Conservation (phyloP, 2,329 filamentous ascomycete genomes). For the Alternaria consortialis region DNA sequence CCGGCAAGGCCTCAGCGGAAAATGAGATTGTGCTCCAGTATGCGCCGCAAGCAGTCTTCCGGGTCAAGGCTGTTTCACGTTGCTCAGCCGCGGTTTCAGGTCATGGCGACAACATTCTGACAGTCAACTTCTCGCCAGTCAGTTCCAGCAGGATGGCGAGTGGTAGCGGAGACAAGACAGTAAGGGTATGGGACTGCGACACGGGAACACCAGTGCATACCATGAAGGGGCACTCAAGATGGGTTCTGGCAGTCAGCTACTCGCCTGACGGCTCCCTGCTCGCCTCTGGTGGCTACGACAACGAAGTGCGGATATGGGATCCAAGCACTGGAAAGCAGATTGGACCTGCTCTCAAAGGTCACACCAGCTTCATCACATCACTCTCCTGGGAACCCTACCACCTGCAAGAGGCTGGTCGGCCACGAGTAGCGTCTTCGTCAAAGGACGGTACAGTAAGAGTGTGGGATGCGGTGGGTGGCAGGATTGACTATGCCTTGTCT, state of each 20-base stretch:
- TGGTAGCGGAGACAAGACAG: conserved; percentile 89
- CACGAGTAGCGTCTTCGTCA: conserved; percentile 83
- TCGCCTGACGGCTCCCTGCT: conserved; percentile 82
- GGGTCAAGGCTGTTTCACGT: conserved; percentile 88
- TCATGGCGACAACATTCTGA: conserved; percentile 89
- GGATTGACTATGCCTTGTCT: conserved; percentile 81
- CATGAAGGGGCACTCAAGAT: conserved; percentile 84
- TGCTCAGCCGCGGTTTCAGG: conserved; percentile 89
- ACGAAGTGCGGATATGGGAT: conserved; percentile 89
- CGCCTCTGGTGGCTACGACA: conserved; percentile 93
- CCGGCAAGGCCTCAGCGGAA: conserved; percentile 63
- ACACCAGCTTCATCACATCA: conserved; percentile 87
- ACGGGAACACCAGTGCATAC: conserved; percentile 90
- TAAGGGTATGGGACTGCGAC: conserved; percentile 92
- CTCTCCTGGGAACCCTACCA: conserved; percentile 96
- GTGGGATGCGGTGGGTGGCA: conserved; percentile 82
- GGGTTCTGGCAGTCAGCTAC: conserved; percentile 89
- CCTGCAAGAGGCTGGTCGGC: conserved; percentile 74
- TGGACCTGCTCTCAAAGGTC: conserved; percentile 79
- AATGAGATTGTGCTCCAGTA: conserved; percentile 70
- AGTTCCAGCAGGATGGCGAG: conserved; percentile 82
- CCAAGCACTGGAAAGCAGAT: conserved; percentile 79
- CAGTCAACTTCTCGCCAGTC: conserved; percentile 83
- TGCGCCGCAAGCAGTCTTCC: conserved; percentile 89
- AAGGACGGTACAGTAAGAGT: conserved; percentile 90